Evolutionary conservation across 768 basidiomycete genomes (phyloP).

Genomic region (Boletus huronensis): DNA sequence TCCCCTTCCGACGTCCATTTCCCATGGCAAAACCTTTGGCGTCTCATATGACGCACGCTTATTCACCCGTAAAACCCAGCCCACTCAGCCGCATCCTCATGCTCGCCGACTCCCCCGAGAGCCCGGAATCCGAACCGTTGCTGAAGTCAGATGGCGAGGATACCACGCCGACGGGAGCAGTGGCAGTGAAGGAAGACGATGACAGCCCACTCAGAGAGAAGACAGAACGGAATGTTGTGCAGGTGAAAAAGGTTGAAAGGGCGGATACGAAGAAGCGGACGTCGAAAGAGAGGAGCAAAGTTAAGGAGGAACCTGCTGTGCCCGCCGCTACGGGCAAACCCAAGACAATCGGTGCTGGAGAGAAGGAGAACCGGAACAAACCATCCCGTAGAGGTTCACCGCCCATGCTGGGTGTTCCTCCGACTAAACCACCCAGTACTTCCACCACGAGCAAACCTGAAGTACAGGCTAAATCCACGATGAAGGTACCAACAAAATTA

Average conservation of each 20-base stretch:
- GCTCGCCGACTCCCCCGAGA: conserved; percentile 59
- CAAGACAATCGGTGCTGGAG: conserved; percentile 28
- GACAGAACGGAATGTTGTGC: conserved; percentile 31
- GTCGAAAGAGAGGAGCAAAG: conserved; percentile 42
- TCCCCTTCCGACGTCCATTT: conserved; percentile 45
- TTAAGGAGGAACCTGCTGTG: conserved; percentile 22
- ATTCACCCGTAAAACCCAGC: conserved; percentile 77
- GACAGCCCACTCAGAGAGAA: conserved; percentile 56
- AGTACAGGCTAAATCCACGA: conserved; percentile 2
- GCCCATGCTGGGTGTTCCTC: conserved; percentile 13
- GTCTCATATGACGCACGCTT: conserved; percentile 71
- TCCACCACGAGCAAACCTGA: conserved; percentile 14
- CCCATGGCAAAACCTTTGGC: conserved; percentile 71
- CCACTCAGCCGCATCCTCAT: conserved; percentile 77
- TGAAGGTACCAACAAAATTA: conserved; percentile 29
- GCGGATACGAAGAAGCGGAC: conserved; percentile 27
- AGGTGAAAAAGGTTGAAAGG: conserved; percentile 10
- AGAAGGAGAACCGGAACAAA: conserved; percentile 37
- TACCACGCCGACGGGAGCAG: conserved; percentile 18
- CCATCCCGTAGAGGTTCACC: conserved; percentile 30
- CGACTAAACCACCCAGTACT: conserved; percentile 17
- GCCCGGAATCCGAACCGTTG: conserved; percentile 23
- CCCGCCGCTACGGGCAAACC: conserved; percentile 23
- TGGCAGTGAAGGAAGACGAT: conserved; percentile 39
- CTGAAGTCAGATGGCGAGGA: conserved; percentile 14